Evolutionary conservation across 495 filamentous ascomycete species (phyloP).

Genomic region (Usnea hakonensis): DNA sequence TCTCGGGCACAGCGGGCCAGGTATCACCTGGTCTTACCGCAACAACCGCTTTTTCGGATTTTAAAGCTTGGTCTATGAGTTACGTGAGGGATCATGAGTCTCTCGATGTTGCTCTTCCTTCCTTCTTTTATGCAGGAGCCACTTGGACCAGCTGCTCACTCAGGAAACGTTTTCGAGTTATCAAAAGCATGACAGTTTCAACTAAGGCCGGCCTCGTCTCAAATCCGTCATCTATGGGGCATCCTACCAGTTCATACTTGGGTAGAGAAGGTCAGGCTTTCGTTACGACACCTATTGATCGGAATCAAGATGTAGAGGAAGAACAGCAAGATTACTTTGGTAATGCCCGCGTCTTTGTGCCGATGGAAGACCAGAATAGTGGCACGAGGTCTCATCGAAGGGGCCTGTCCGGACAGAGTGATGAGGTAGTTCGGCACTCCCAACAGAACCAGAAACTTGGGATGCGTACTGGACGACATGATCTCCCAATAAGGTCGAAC

Average conservation of each 20-base stretch:
- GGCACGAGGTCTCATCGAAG: background rate
- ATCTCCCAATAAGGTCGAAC: background rate
- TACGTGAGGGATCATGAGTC: slow-evolving; percentile 40
- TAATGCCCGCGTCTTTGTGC: slow-evolving; percentile 18
- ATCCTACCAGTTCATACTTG: slow-evolving; percentile 9
- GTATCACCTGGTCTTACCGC: slow-evolving; percentile 27
- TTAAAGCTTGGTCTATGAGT: slow-evolving; percentile 56
- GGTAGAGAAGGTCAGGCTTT: slow-evolving; percentile 10
- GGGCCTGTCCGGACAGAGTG: background rate
- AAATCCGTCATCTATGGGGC: slow-evolving; percentile 15
- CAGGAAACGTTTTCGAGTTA: slow-evolving; percentile 52
- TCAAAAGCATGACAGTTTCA: slow-evolving; percentile 39
- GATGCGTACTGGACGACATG: background rate
- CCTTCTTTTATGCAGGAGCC: slow-evolving; percentile 47
- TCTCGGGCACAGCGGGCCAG: slow-evolving; percentile 39
- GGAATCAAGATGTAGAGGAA: slow-evolving; percentile 8
- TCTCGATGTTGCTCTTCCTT: slow-evolving; percentile 39
- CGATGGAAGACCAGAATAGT: background rate
- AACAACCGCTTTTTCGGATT: slow-evolving; percentile 41
- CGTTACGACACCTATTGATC: slow-evolving; percentile 7
- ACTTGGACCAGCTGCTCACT: slow-evolving; percentile 59
- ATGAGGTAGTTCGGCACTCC: background rate
- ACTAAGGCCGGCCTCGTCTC: slow-evolving; percentile 11
- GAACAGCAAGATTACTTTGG: slow-evolving; percentile 46
- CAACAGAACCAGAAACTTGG: background rate